Conservation (phyloP, 331 rosid species). For the Saraca asoca region DNA sequence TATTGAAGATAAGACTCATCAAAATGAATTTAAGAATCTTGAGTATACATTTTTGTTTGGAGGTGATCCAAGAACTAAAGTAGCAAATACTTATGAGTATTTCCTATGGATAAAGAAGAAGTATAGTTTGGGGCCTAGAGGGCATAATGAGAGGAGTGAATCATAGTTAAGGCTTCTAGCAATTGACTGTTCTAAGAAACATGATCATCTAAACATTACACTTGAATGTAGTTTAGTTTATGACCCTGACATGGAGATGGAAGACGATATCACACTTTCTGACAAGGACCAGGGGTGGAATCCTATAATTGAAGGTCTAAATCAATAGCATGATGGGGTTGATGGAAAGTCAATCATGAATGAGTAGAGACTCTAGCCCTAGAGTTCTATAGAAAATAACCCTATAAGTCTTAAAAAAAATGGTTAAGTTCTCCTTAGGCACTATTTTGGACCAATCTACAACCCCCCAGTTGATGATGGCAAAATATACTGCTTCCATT, state of each 20-base stretch:
- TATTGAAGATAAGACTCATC: conserved; percentile 49
- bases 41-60: conserved; percentile 60
- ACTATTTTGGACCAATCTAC: conserved; percentile 33
- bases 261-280: conserved; percentile 77
- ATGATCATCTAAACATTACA: conserved; percentile 37
- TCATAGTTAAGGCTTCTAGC: conserved; percentile 24
- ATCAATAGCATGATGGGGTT: conserved; percentile 33
- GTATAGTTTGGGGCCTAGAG: conserved; percentile 42
- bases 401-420: conserved; percentile 37
- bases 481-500: conserved; percentile 35
- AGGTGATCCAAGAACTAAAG: conserved; percentile 59
- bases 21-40: conserved; percentile 49
- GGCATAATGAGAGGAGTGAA: conserved; percentile 34
- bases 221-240: conserved; percentile 41
- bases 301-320: conserved; percentile 42
- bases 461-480: conserved; percentile 34
- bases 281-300: conserved; percentile 52
- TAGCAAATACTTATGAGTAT: conserved; percentile 48
- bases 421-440: conserved; percentile 32
- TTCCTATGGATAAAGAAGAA: conserved; percentile 65
- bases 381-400: conserved; percentile 40
- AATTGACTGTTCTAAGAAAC: conserved; percentile 32
- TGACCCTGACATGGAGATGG: conserved; percentile 99
- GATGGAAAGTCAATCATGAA: conserved; percentile 39
- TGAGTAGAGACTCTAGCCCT: conserved; percentile 38